phyloP scores from a whole-genome alignment of 371 early-diverging fungal genomes.

The Thermomucor indicae-seudaticae region DNA sequence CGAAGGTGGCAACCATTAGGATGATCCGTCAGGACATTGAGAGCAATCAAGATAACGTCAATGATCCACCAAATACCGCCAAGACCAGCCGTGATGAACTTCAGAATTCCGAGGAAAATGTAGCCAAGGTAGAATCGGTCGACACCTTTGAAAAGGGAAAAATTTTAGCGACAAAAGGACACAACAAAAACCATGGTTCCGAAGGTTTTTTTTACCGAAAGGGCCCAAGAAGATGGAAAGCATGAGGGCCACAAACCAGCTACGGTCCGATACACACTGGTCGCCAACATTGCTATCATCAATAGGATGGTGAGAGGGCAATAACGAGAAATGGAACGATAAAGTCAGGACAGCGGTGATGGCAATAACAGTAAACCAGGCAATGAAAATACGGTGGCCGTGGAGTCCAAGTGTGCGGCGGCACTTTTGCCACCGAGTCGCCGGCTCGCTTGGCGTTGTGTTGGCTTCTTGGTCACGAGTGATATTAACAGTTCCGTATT shows the following conservation, averaged over 20 bases:
- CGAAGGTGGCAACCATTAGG: constrained; percentile 39
- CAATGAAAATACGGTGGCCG: constrained; percentile 30
- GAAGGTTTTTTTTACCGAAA: no score
- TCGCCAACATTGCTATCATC: constrained; percentile 9
- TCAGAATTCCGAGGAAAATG: constrained; percentile 43
- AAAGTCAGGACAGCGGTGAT: constrained; percentile 33
- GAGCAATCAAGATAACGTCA: constrained; percentile 38
- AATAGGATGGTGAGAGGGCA: constrained; percentile 10
- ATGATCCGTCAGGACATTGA: constrained; percentile 43
- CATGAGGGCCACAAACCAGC: constrained; percentile 42
- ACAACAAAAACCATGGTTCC: constrained; percentile 3
- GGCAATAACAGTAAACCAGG: constrained; percentile 32
- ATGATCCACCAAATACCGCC: constrained; percentile 48
- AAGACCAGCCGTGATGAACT: constrained; percentile 45
- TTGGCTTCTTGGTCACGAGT: constrained; percentile 32
- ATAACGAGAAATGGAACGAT: constrained; percentile 25
- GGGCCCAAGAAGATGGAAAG: constrained; percentile 48
- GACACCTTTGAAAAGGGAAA: constrained; percentile 22
- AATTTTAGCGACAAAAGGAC: background rate
- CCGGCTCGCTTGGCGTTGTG: constrained; percentile 3
- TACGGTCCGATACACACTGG: constrained; percentile 42
- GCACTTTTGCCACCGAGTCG: constrained; percentile 25
- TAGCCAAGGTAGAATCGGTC: constrained; percentile 67
- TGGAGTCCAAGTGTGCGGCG: constrained; percentile 27
- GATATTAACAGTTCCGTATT: constrained; percentile 34